Conservation (phyloP, 2,329 filamentous ascomycete species). For the Coniochaeta ligniaria region DNA sequence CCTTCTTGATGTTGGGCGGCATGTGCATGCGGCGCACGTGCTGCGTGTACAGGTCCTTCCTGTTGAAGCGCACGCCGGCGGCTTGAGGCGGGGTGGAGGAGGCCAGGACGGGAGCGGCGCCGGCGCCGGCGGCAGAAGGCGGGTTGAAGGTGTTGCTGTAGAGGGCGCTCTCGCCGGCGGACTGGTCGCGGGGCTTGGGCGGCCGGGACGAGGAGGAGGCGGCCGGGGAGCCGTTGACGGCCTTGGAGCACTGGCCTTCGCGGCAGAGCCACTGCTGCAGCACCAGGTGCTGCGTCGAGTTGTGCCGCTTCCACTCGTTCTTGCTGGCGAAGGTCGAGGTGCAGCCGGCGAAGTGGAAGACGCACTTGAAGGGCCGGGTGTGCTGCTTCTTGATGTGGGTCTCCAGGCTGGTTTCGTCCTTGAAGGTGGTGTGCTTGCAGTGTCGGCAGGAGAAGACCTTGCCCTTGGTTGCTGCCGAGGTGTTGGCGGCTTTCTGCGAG, state of each 20-base stretch:
- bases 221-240: slow-evolving; percentile 2
- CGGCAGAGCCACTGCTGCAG: slow-evolving; percentile 71
- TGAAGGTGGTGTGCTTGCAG: slow-evolving; percentile 32
- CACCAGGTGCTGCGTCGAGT: slow-evolving; percentile 71
- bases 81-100: neutral
- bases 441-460: slow-evolving; percentile 11
- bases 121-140: too few species aligned
- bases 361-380: slow-evolving; percentile 63
- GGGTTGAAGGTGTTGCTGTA: slow-evolving; percentile 4
- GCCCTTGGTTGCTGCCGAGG: neutral
- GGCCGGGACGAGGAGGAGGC: slow-evolving; percentile 8
- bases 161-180: neutral
- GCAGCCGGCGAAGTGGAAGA: slow-evolving; percentile 75
- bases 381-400: slow-evolving; percentile 46
- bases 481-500: neutral
- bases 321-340: slow-evolving; percentile 65
- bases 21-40: slow-evolving; percentile 83
- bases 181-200: neutral
- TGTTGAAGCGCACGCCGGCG: slow-evolving; percentile 64
- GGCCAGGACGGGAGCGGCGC: neutral
- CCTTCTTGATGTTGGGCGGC: slow-evolving; percentile 33
- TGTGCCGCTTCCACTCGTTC: slow-evolving; percentile 95
- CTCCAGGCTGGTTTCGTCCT: slow-evolving; percentile 35
- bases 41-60: slow-evolving; percentile 86
- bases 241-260: slow-evolving; percentile 45